Base-by-base conservation (phyloP, 495 filamentous ascomycete genomes). In the Aspergillus funiculosus region DNA sequence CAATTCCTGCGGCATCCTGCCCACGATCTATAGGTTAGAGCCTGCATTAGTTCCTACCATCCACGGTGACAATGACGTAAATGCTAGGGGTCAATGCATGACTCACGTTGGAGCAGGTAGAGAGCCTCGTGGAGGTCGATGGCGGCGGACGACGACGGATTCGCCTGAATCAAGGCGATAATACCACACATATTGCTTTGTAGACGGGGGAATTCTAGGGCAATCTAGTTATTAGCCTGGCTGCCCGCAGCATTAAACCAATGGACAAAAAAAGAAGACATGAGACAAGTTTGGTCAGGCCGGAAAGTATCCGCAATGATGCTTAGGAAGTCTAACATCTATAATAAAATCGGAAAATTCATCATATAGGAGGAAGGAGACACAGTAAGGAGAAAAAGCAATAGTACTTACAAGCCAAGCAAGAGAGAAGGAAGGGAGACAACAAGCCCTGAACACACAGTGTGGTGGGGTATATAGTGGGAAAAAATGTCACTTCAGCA, bases 1-100 rank as follows among this genome's bases (percentile, higher is more conserved):
- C 67, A 32, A 94, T 90, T 39, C 91, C 91, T 38, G 85, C 89
- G 18, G 90, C 91, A 83, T 95, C 90, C 61, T 95, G 88, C 42
- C 89, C 87, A 56, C 89, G 64, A 57, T 76, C 68, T 71, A 47
- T 27, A 13, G 4, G 30, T 20, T 46, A 30, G 1, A 37, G n/a
- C 9, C n/a, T 6, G 1, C 6, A 49, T 47, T 19, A 48, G 39
- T 31, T 28, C 13, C 20, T 11, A 34, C 36, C 9, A 6, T 19
- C 15, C 4, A 10, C 8, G 19, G 14, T 5, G 6, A 30, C 5
- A 11, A 22, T 31, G 10, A 14, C 39, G 22, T 1, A 27, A 21
- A 9, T 20, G 17, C 18, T 6, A n/a, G 25, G n/a, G 37, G 2
- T 26, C 10, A 18, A 32, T 36, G 26, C 13, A n/a, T 3, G 32